Base-by-base conservation (phyloP, 441 rosid genomes). In the Pelargonium citronellum region DNA sequence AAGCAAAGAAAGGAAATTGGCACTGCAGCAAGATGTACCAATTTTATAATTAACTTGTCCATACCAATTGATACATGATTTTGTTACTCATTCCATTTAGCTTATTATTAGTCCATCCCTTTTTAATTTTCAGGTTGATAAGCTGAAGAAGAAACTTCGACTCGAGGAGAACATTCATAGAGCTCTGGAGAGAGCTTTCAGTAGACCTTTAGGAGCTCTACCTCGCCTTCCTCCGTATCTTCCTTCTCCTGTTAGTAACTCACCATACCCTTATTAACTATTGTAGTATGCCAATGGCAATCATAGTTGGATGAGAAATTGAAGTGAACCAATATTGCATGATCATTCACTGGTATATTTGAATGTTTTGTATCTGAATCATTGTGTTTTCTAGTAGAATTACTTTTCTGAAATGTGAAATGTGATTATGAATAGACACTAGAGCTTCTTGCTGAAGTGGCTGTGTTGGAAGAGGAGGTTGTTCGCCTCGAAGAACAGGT, bases 181-280 rank as follows among this genome's bases (percentile, higher is more conserved):
- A 82, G 98, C 97, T 64, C 73, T 91, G 75, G 83, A 90, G 83
- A 87, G 98, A 75, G 96, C 96, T 70, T 88, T 94, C 71, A 81
- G 71, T 15, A 83, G 96, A 72, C 98, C 96, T 69, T 66, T 91
- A 68, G 98, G 98, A 77, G 83, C 93, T 76, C 89, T 94, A 39
- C 97, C 98, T 57, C 97, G 97, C 74, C 92, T 91, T 67, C 92
- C 98, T 73, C 91, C 95, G 0, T 90, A 86, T 76, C 92, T 94
- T 34, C 96, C 97, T 70, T 85, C 88, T 68, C 19, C 85, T 70
- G 98, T 94, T 69, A 81, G 89, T 86, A 65, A 73, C 70, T 72
- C 69, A 51, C 58, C 47, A n/a, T 51, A 13, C 3, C 39, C 39
- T 34, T 34, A 34, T 34, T 27, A 27, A 27, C 27, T 24, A 24